Percentiles rank a stretch among this genome's conserved stretches.
These are phyloP conservation scores for Fomes fomentarius DNA, from an alignment of 1,284 basidiomycete species.

Conservation along the genomic window DNA sequence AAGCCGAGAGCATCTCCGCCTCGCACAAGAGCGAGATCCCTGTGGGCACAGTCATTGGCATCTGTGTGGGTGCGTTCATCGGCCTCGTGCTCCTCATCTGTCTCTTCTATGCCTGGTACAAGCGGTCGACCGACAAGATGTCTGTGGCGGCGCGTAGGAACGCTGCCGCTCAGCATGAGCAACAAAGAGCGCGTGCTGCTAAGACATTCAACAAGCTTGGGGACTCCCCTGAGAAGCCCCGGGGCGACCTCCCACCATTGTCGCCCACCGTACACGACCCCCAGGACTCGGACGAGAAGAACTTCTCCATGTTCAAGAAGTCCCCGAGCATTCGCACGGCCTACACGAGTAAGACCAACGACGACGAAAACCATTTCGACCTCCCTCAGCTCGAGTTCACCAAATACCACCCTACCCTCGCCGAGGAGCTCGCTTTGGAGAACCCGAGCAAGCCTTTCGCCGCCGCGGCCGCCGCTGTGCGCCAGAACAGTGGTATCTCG, in stretches of 20 bases:
- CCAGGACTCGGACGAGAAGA: conserved; percentile 33
- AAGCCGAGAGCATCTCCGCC: conserved; percentile 13
- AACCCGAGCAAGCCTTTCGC: conserved; percentile 47
- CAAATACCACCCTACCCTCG: conserved; percentile 57
- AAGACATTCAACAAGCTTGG: conserved; percentile 23
- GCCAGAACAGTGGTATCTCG: conserved; percentile 45
- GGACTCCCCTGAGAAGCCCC: conserved; percentile 26
- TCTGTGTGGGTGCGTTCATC: conserved; percentile 37
- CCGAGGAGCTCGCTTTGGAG: conserved; percentile 47
- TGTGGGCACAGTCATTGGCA: conserved; percentile 37
- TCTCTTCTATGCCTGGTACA: conserved; percentile 32
- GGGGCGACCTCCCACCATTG: conserved; percentile 22
- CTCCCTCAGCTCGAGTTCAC: conserved; percentile 43
- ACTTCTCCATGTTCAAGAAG: conserved; percentile 65
- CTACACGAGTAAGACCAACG: conserved; percentile 33
- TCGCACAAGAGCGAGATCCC: conserved; percentile 24
- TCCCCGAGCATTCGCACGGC: conserved; percentile 55
- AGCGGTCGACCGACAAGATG: conserved; percentile 26
- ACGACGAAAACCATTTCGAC: conserved; percentile 38
- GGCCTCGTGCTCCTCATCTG: conserved; percentile 32
- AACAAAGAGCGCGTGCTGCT: conserved; percentile 22
- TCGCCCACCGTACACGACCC: conserved; percentile 19
- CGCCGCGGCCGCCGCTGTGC: conserved; percentile 31
- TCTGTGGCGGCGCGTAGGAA: conserved; percentile 22
- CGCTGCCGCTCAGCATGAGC: conserved; percentile 23